A percentile compares a stretch with the other conserved stretches of the same genome.
phyloP scores from a whole-genome alignment of 306 rosid species.

The Abrus pulchellus region DNA sequence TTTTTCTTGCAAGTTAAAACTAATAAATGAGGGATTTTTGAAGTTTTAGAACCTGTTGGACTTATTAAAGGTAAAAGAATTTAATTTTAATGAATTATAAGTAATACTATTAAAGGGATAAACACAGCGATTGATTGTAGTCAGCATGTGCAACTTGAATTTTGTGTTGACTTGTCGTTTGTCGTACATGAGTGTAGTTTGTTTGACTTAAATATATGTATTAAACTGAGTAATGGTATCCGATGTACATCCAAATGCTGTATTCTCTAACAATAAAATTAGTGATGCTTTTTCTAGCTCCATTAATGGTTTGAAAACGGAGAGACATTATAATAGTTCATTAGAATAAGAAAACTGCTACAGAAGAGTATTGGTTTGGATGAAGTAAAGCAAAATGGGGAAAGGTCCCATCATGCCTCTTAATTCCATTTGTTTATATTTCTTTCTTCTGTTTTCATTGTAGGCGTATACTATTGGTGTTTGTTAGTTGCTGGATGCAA shows the following conservation, averaged over 20 bases:
- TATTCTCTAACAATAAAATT: neutral
- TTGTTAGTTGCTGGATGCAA: neutral
- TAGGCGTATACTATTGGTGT: neutral
- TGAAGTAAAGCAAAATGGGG: neutral
- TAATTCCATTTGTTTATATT: neutral
- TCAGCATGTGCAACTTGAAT: conserved; percentile 29
- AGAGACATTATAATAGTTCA: too few species aligned
- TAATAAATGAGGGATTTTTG: neutral
- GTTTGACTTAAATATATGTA: conserved; percentile 9
- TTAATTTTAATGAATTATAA: neutral
- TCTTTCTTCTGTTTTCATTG: neutral
- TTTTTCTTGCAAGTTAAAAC: neutral
- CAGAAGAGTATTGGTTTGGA: neutral
- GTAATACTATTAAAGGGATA: too few species aligned
- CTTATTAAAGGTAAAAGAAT: neutral
- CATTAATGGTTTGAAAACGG: too few species aligned
- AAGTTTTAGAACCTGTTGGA: neutral
- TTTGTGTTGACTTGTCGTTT: conserved; percentile 23
- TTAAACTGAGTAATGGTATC: neutral
- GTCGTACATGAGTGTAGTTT: neutral
- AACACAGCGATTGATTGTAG: neutral
- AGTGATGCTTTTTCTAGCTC: neutral
- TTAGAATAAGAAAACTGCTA: too few species aligned
- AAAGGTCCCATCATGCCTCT: neutral
- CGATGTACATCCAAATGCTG: neutral